These are phyloP conservation scores for Colletotrichum camelliae DNA, from an alignment of 2,329 filamentous ascomycete genomes.

Conservation along the genomic window DNA sequence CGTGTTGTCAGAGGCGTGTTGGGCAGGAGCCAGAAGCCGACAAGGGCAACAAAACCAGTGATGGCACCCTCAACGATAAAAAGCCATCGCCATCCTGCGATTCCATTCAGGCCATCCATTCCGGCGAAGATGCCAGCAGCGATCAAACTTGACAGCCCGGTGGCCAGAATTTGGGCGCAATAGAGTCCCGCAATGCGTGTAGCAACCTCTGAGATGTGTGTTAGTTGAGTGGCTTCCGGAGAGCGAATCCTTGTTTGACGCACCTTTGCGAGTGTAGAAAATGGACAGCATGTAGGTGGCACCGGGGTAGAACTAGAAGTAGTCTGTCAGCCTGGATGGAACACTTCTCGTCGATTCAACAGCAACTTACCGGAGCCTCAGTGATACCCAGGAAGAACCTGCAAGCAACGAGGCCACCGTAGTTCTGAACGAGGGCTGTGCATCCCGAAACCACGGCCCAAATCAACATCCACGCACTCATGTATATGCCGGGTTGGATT, in stretches of 20 bases:
- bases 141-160: constrained; percentile 71
- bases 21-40: constrained; percentile 62
- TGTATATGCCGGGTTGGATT: constrained; percentile 45
- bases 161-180: constrained; percentile 68
- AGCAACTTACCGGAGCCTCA: constrained; percentile 36
- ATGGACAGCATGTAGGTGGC: constrained; percentile 39
- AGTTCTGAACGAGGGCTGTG: constrained; percentile 40
- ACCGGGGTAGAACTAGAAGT: constrained; percentile 39
- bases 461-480: constrained; percentile 44
- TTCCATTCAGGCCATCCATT: constrained; percentile 58
- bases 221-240: not conserved
- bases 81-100: constrained; percentile 69
- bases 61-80: constrained; percentile 64
- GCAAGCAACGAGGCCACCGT: constrained; percentile 36
- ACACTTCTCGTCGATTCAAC: not conserved
- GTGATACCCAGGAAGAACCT: constrained; percentile 45
- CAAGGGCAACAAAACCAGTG: constrained; percentile 65
- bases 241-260: not conserved
- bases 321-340: not conserved
- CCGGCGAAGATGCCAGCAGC: constrained; percentile 66
- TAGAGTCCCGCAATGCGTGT: constrained; percentile 63
- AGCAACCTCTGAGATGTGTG: constrained; percentile 54
- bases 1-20: constrained; percentile 43
- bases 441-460: constrained; percentile 45
- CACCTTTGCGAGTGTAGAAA: constrained; percentile 38